These are phyloP conservation scores for Fusarium redolens DNA, from an alignment of 2,329 filamentous ascomycete genomes.

Conservation along the genomic window DNA sequence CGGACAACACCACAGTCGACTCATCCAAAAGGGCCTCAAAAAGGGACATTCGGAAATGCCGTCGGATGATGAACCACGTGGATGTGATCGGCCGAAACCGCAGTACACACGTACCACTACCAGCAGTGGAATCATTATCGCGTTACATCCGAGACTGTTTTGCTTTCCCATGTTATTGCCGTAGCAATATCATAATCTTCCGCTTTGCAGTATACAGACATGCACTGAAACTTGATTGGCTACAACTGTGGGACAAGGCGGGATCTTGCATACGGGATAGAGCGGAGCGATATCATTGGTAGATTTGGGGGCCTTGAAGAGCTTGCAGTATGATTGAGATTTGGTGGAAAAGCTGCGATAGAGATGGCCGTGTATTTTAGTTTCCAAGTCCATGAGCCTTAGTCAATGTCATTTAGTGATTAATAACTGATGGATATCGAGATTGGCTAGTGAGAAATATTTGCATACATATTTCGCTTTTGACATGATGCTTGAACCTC, in stretches of 20 bases:
- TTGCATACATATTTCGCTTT: background rate
- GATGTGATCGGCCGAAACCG: slow-evolving; percentile 16
- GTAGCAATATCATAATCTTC: slow-evolving; percentile 14
- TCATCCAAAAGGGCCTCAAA: slow-evolving; percentile 8
- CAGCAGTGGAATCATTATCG: background rate
- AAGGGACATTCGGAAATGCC: slow-evolving; percentile 10
- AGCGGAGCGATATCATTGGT: slow-evolving; percentile 5
- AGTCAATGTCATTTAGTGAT: too few relatives aligned
- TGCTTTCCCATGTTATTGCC: slow-evolving; percentile 23
- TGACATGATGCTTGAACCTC: background rate
- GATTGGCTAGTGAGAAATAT: background rate
- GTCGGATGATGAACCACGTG: slow-evolving; percentile 34
- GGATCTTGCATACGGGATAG: slow-evolving; percentile 26
- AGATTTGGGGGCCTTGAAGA: background rate
- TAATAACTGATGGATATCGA: background rate
- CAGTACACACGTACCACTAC: background rate
- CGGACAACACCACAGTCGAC: slow-evolving; percentile 22
- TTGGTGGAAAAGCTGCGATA: background rate
- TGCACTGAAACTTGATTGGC: background rate
- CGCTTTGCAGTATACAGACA: slow-evolving; percentile 19
- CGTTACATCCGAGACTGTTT: background rate
- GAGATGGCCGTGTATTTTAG: too few relatives aligned
- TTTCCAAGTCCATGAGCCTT: background rate
- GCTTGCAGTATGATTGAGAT: background rate
- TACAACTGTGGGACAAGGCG: background rate